Evolutionary conservation across 2,329 filamentous ascomycete species (phyloP), one percentile per base, ranked within the genome.

Genomic region (Tolypocladium ovalisporum): DNA sequence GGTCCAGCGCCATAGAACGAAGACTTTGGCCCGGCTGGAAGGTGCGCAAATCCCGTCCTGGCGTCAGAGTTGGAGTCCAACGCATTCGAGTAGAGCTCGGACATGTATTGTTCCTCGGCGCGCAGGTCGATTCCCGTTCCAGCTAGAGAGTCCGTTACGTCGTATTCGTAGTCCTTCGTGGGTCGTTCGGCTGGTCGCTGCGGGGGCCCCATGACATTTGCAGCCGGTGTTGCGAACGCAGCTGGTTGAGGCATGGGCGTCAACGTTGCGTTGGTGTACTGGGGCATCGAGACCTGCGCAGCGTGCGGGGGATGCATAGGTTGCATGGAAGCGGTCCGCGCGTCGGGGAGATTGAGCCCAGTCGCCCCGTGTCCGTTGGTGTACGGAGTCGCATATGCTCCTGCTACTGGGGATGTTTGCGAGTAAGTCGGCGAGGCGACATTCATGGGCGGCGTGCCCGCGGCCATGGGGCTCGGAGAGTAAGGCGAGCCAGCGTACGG

Each of bases 121-220:
- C 87, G 85, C 52, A 96, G 73, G 74, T 96, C 89, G 61, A 97
- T 90, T 54, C 90, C 91, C 19, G 90, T 93, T 22, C 88, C 89
- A 22, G 87, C 86, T 56, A 96, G 73, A 54, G 91, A 88, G 73
- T 97, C 92, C 62, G 87, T 89, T 52, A 92, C 81, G 65, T 96
- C 90, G 64, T 92, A 84, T 58, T 82, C 76, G 57, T 79, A 77
- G 56, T 80, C 79, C 62, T 85, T 90, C 15, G 81, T 79, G 49
- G 84, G 81, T 62, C 79, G 78, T 58, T 88, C 87, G 22, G 78
- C 77, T 58, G 78, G 83, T 65, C 81, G 83, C 65, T 80, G 85
- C 65, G 81, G 84, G 60, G 75, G 83, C 0, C 79, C 80, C 81
- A 83, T 86, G 54, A 69, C 57, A 15, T 65, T 70, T 13, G 68